A percentile compares a stretch with the other conserved stretches of the same genome.
Evolutionary conservation across 2,329 filamentous ascomycete species (phyloP).

Genomic region (Purpureocillium takamizusanense): DNA sequence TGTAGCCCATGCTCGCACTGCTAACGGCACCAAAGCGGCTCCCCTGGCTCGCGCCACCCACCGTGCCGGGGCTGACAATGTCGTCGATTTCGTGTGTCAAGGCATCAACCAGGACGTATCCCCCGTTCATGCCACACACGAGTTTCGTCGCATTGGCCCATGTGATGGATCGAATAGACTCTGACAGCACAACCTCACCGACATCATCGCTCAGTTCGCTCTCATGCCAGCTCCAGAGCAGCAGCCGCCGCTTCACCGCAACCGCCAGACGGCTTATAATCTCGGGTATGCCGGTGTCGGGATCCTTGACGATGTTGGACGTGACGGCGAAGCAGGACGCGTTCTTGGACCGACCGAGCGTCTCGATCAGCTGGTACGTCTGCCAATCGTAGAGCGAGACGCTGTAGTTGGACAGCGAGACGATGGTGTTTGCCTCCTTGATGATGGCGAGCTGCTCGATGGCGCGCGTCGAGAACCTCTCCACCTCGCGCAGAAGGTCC

Average conservation of each 20-base stretch:
- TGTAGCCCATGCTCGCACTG: slow-evolving; percentile 88
- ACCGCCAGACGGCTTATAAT: slow-evolving; percentile 90
- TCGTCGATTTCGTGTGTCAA: slow-evolving; percentile 65
- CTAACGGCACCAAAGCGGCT: slow-evolving; percentile 76
- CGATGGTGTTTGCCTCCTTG: slow-evolving; percentile 85
- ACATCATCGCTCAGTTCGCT: slow-evolving; percentile 73
- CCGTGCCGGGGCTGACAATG: slow-evolving; percentile 66
- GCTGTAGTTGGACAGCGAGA: slow-evolving; percentile 84
- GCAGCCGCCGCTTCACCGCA: slow-evolving; percentile 79
- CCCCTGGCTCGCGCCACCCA: slow-evolving; percentile 54
- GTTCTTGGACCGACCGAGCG: slow-evolving; percentile 73
- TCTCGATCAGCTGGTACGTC: slow-evolving; percentile 73
- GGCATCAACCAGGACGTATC: slow-evolving; percentile 84
- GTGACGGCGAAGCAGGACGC: slow-evolving; percentile 87
- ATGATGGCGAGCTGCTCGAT: slow-evolving; percentile 93
- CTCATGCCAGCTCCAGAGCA: slow-evolving; percentile 94
- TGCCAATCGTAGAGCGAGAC: slow-evolving; percentile 86
- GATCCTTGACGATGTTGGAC: slow-evolving; percentile 89
- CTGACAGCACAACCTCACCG: slow-evolving; percentile 68
- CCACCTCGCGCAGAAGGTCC: slow-evolving; percentile 81
- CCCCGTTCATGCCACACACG: slow-evolving; percentile 83
- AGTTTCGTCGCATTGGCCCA: slow-evolving; percentile 86
- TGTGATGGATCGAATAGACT: slow-evolving; percentile 78
- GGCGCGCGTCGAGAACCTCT: slow-evolving; percentile 84
- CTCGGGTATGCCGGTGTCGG: slow-evolving; percentile 76